A percentile compares a stretch with the other conserved stretches of the same genome.
Evolutionary conservation across 2,329 filamentous ascomycete species (phyloP).

Genomic region (Parastagonospora nodorum): DNA sequence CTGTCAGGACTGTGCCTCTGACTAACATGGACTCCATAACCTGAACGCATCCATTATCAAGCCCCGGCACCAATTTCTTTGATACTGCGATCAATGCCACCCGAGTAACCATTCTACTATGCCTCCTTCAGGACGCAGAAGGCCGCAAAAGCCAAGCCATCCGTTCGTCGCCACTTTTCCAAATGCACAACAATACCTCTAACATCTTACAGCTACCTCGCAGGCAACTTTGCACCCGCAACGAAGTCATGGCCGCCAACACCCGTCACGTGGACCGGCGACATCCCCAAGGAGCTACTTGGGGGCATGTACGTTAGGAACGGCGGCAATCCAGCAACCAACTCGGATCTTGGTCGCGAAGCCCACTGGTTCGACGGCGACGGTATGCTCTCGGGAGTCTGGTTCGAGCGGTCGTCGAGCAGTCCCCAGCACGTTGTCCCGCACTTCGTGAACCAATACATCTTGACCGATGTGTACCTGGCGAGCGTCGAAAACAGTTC

Average conservation of each 20-base stretch:
- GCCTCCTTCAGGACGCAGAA: conserved; percentile 27
- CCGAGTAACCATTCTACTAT: conserved; percentile 21
- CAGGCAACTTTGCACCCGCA: conserved; percentile 73
- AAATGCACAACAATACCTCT: background rate
- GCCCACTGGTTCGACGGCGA: conserved; percentile 78
- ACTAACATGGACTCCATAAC: background rate
- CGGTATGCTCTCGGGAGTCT: conserved; percentile 73
- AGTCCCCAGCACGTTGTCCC: conserved; percentile 55
- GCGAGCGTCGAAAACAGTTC: conserved; percentile 55
- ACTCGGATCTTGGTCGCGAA: conserved; percentile 64
- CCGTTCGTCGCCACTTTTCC: conserved; percentile 39
- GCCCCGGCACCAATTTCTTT: background rate
- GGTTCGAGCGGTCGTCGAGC: conserved; percentile 54
- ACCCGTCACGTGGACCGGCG: conserved; percentile 62
- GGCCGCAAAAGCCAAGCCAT: conserved; percentile 37
- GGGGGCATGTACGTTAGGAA: conserved; percentile 76
- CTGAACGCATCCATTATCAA: background rate
- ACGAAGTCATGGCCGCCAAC: conserved; percentile 61
- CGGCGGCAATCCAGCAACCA: conserved; percentile 69
- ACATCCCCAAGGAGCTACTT: conserved; percentile 66
- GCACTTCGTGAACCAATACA: conserved; percentile 71
- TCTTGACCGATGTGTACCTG: conserved; percentile 69
- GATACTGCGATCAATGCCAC: conserved; percentile 14
- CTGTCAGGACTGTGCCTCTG: background rate
- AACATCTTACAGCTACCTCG: conserved; percentile 57